Evolutionary conservation across 1,284 basidiomycete species (phyloP), one percentile per base, ranked within the genome.

Genomic region (Ganoderma sp.): DNA sequence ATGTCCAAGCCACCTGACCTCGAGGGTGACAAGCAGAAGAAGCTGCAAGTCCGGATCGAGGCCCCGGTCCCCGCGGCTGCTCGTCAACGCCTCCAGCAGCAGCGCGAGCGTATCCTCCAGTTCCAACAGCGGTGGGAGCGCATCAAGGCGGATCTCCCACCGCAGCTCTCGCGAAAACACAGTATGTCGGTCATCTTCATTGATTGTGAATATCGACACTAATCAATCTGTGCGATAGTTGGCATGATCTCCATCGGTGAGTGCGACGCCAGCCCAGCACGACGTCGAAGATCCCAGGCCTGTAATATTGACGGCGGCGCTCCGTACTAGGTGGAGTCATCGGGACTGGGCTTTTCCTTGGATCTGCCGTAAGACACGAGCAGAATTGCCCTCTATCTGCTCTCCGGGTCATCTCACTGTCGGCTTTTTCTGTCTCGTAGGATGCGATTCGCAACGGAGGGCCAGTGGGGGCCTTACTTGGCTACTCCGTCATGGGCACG

Each of bases 391-490:
- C n/a, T 8, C 52, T 7, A 17, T 56, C 3, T 28, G 37, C 10
- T 39, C 28, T 10, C 28, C 22, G 14, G 22, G 48, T 17, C 52
- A 50, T 50, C 48, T n/a, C 7, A 10, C 37, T 39, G 37, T 54
- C 7, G 32, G 14, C 28, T 0, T 56, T 19, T 17, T n/a, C 25
- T 87, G 12, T 22, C 22, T 85, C 77, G 76, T 89, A 73, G 90
- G 88, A 69, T 87, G 89, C 62, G 84, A 85, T 58, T 83, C 70
- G 68, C 76, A 84, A 68, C 69, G 90, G 89, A 45, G 91, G 90
- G 1, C 91, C 79, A n/a, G 71, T 81, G 75, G 89, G 90, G 75
- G 84, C 92, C 12, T 73, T 90, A 12, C 82, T 93, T 0, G 91
- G 91, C 15, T 92, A 90, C 72, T 69, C 81, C 0, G 71, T 81